These are phyloP conservation scores for Draba incana DNA, from an alignment of 345 rosid species.

Conservation along the genomic window DNA sequence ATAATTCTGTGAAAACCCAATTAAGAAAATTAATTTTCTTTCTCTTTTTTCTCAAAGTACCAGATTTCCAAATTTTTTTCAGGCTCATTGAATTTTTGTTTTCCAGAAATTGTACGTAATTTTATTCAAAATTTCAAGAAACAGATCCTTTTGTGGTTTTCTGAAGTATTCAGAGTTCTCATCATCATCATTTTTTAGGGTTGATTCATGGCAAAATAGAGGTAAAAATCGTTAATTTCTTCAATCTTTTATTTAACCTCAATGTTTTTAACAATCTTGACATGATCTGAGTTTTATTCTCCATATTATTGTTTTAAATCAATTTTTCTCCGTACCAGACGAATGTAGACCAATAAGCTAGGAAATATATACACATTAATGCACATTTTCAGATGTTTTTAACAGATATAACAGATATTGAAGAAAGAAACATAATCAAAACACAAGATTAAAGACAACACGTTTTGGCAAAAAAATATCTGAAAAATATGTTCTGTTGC, in stretches of 20 bases:
- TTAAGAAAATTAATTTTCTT: constrained; percentile 2
- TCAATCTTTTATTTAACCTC: constrained; percentile 4
- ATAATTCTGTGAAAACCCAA: constrained; percentile 22
- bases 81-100: constrained; percentile 7
- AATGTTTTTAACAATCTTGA: not conserved
- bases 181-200: constrained; percentile 12
- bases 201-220: constrained; percentile 27
- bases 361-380: not conserved
- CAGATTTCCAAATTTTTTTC: constrained; percentile 23
- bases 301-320: not conserved
- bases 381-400: constrained; percentile 21
- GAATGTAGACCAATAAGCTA: not conserved
- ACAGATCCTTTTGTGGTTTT: constrained; percentile 22
- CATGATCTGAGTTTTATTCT: constrained; percentile 9
- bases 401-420: constrained; percentile 30
- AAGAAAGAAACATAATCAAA: constrained; percentile 27
- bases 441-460: constrained; percentile 26
- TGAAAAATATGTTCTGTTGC: constrained; percentile 79
- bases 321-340: not conserved
- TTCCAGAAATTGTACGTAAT: constrained; percentile 4
- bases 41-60: constrained; percentile 2
- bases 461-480: constrained; percentile 22
- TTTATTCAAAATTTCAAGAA: constrained; percentile 14
- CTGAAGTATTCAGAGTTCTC: constrained; percentile 15
- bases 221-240: constrained; percentile 34